Evolutionary conservation across 768 basidiomycete species (phyloP).

Genomic region (Lentinula detonsa): DNA sequence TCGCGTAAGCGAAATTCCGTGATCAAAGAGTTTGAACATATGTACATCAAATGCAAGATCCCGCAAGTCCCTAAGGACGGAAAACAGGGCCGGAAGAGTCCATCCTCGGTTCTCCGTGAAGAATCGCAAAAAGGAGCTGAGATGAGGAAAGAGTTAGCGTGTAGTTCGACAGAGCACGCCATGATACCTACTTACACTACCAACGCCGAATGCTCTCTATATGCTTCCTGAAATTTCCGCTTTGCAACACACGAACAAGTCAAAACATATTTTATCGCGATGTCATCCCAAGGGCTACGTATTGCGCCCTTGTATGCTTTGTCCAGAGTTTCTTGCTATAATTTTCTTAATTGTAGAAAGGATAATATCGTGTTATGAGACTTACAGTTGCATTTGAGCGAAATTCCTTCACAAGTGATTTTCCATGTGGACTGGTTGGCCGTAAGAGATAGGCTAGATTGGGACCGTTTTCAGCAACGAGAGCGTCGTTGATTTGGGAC

Average conservation of each 20-base stretch:
- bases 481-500: conserved; percentile 53
- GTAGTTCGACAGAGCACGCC: background rate
- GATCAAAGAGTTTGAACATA: conserved; percentile 10
- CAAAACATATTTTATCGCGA: conserved; percentile 77
- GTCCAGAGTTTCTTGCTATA: conserved; percentile 23
- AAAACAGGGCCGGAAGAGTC: conserved; percentile 81
- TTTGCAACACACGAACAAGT: conserved; percentile 67
- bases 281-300: conserved; percentile 78
- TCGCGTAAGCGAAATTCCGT: background rate
- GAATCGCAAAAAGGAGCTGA: conserved; percentile 47
- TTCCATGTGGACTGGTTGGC: conserved; percentile 72
- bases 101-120: conserved; percentile 80
- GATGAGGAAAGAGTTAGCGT: background rate
- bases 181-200: conserved; percentile 55
- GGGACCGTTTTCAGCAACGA: conserved; percentile 58
- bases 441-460: conserved; percentile 70
- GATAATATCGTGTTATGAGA: conserved; percentile 7
- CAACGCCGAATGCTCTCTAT: conserved; percentile 72
- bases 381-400: conserved; percentile 27
- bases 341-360: conserved; percentile 8
- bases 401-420: conserved; percentile 8
- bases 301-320: conserved; percentile 54
- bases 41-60: conserved; percentile 88
- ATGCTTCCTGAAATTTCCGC: conserved; percentile 64
- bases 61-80: conserved; percentile 73